Evolutionary conservation across 495 filamentous ascomycete species (phyloP).

Genomic region (Annulohypoxylon stygium): DNA sequence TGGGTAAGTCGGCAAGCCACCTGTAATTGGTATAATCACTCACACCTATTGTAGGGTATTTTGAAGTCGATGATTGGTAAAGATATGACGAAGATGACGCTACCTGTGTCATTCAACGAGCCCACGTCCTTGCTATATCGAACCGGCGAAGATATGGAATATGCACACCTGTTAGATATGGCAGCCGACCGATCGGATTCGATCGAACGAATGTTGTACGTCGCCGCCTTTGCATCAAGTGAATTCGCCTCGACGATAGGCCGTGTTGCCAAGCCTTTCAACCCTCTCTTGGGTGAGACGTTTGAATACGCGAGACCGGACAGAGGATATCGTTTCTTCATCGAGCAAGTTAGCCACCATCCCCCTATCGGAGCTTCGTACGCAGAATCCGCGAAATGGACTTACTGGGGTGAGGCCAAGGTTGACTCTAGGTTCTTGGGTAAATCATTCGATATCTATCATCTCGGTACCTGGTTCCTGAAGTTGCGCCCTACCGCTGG

Average conservation of each 20-base stretch:
- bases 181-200: constrained; percentile 89
- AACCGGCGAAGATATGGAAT: constrained; percentile 97
- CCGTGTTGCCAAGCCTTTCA: constrained; percentile 98
- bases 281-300: constrained; percentile 94
- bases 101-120: constrained; percentile 98
- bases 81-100: constrained; percentile 99
- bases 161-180: constrained; percentile 90
- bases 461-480: constrained; percentile 96
- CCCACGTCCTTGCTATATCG: constrained; percentile 97
- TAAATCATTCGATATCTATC: constrained; percentile 96
- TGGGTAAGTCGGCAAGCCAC: constrained; percentile 74
- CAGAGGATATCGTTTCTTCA: constrained; percentile 97
- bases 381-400: constrained; percentile 94
- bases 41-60: constrained; percentile 74
- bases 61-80: constrained; percentile 99
- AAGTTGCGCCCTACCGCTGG: constrained; percentile 82
- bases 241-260: constrained; percentile 98
- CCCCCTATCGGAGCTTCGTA: constrained; percentile 94
- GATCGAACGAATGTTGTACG: constrained; percentile 93
- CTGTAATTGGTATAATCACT: constrained; percentile 23
- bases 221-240: constrained; percentile 93
- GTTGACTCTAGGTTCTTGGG: constrained; percentile 98
- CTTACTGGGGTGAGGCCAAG: constrained; percentile 97
- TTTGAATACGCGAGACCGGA: constrained; percentile 97
- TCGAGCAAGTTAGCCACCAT: constrained; percentile 98